Conservation (phyloP, 2,329 filamentous ascomycete genomes). For the Colletotrichum liaoningense region DNA sequence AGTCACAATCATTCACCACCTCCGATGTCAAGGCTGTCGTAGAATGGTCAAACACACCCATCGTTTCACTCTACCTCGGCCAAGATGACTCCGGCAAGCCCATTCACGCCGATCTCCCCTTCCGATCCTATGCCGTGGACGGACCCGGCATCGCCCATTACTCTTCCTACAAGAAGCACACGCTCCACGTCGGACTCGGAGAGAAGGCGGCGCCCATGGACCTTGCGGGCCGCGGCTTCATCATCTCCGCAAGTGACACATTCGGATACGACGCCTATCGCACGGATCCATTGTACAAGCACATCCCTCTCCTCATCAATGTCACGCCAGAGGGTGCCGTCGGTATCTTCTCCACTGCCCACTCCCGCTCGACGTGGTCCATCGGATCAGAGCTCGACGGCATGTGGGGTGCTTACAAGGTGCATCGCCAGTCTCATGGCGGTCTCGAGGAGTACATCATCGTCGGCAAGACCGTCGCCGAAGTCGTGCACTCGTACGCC, state of each 20-base stretch:
- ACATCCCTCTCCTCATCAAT: conserved; percentile 79
- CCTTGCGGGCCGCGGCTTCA: conserved; percentile 73
- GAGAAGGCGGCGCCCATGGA: conserved; percentile 82
- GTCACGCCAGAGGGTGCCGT: conserved; percentile 73
- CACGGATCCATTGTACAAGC: conserved; percentile 80
- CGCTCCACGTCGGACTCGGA: conserved; percentile 76
- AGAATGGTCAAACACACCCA: conserved; percentile 67
- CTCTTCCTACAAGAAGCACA: conserved; percentile 69
- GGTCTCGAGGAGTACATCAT: conserved; percentile 79
- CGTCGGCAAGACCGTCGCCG: conserved; percentile 72
- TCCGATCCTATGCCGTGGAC: conserved; percentile 74
- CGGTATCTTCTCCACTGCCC: conserved; percentile 75
- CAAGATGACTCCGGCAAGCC: conserved; percentile 61
- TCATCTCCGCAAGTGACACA: conserved; percentile 75
- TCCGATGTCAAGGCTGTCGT: conserved; percentile 58
- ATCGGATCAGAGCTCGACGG: conserved; percentile 81
- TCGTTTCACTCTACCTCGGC: conserved; percentile 62
- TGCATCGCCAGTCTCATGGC: conserved; percentile 78
- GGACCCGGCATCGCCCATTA: conserved; percentile 73
- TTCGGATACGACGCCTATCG: conserved; percentile 80
- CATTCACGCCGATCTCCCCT: conserved; percentile 71
- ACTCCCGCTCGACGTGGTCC: conserved; percentile 72
- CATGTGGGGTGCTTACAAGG: conserved; percentile 80
- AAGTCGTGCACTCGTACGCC: conserved; percentile 75
- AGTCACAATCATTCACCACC: conserved; percentile 44